Evolutionary conservation across 768 basidiomycete genomes (phyloP).

Genomic region (Obba rivulosa): DNA sequence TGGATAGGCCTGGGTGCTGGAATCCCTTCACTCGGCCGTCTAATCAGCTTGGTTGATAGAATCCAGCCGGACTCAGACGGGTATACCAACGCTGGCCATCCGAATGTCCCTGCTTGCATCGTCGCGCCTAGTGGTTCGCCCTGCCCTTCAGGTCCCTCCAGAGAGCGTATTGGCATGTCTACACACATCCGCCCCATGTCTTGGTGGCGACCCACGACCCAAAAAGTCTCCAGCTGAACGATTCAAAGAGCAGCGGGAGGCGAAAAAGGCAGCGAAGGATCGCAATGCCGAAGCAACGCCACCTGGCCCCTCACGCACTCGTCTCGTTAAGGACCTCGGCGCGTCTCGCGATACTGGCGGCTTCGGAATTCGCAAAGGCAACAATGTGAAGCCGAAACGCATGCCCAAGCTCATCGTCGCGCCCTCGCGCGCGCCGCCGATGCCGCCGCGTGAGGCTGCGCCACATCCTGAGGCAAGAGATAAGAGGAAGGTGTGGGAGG

Average conservation of each 20-base stretch:
- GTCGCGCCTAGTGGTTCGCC: constrained; percentile 6
- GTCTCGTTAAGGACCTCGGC: constrained; percentile 19
- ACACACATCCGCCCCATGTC: constrained; percentile 10
- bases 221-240: not conserved
- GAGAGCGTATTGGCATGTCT: constrained; percentile 13
- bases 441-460: constrained; percentile 13
- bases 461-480: constrained; percentile 17
- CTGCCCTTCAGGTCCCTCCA: constrained; percentile 5
- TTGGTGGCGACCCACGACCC: not conserved
- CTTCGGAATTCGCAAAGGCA: too few species aligned
- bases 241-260: not conserved
- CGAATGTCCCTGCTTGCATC: constrained; percentile 14
- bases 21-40: too few species aligned
- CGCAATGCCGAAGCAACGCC: not conserved
- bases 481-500: not conserved
- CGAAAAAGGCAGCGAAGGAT: not conserved
- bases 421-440: constrained; percentile 1
- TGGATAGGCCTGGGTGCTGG: too few species aligned
- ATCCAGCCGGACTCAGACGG: too few species aligned
- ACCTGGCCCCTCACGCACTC: constrained; percentile 12
- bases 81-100: not conserved
- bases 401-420: constrained; percentile 17
- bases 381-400: not conserved
- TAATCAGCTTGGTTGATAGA: too few species aligned
- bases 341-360: constrained; percentile 2